Evolutionary conservation across 176 grass and related monocot genomes (phyloP), one percentile per base, ranked within the genome.

Genomic region (Musa schizocarpa): DNA sequence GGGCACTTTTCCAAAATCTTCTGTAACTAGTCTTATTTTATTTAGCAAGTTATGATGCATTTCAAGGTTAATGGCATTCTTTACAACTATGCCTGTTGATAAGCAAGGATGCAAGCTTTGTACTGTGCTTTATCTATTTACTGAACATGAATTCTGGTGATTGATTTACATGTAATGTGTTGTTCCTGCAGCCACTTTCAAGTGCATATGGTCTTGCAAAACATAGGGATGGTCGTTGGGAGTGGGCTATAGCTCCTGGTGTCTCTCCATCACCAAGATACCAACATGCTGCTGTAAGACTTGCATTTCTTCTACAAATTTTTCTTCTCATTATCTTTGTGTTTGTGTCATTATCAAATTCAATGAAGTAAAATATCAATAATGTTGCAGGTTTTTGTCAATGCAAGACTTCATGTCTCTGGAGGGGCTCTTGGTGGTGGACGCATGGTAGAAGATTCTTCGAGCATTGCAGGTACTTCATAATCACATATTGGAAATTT

Each of bases 401-500:
- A 99, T 92, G 96, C 96, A 75, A 87, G 96, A 14, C 88, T 99
- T 87, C 96, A 99, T 88, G 96, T 99, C 68, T 99, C 96, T 64
- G 96, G 96, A 78, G 96, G 96, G 72, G 96, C 96, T 89, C 96
- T 99, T 89, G 96, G 96, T 77, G 96, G 96, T 78, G 96, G 96
- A 50, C 88, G 96, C 64, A 99, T 99, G 91, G 96, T 99, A 83
- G 96, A 99, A 68, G 96, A 99, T 69, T 99, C 96, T 55, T 99
- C 96, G 7, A 99, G 96, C 84, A 69, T 99, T 84, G 96, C 96
- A 89, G 96, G 96, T 99, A 86, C 56, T 27, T 1, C 11, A 43
- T 74, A 86, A 74, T 64, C 69, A 63, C 69, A 54, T 82, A 34
- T 53, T 77, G 61, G 67, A 75, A 78, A 22, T 20, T 55, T 69